Base-by-base conservation (phyloP, 148 eudicot genomes). In the Polygonum maritimum region DNA sequence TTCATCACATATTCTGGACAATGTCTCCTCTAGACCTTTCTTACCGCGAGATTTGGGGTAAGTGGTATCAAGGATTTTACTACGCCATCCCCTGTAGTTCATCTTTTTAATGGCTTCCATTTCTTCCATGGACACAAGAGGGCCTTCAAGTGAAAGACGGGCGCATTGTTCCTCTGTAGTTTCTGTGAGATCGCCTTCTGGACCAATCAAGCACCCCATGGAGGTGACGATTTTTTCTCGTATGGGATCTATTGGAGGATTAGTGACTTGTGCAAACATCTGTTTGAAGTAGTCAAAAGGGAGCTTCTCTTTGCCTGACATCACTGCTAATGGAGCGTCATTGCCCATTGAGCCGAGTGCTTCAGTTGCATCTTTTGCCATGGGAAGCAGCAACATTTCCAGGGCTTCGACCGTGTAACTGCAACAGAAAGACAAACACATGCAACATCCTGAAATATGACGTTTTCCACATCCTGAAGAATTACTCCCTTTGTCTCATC, bases 281-380 rank as follows among this genome's bases (percentile, higher is more conserved):
- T 96, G 99, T 79, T 96, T 96, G 79, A 96, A 92, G 86, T 96
- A 96, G 81, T 96, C 97, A 78, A 96, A 96, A 74, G 90, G 85
- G 77, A 96, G 97, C 76, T 92, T 96, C 88, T 96, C 99, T 69
- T 94, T 89, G 79, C 85, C 82, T n/a, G 99, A 96, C 98, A 96
- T 91, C 82, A 96, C 99, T 10, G 99, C 99, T 86, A 96, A 86
- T 33, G 99, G 99, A 70, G 99, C 85, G 87, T 96, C 99, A 70
- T 96, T 96, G 73, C 99, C 99, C 99, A 96, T 96, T 19, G 99
- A 96, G 79, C 99, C 99, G 75, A 96, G 99, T 41, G 99, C 90
- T 82, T 96, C 99, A 48, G 89, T 78, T 21, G 94, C 96, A 84
- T 96, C 98, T 83, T 92, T 96, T 38, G 97, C 99, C 99, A 96